Evolutionary conservation across 139 green algal genomes (phyloP).

Genomic region (Micractinium sp.): DNA sequence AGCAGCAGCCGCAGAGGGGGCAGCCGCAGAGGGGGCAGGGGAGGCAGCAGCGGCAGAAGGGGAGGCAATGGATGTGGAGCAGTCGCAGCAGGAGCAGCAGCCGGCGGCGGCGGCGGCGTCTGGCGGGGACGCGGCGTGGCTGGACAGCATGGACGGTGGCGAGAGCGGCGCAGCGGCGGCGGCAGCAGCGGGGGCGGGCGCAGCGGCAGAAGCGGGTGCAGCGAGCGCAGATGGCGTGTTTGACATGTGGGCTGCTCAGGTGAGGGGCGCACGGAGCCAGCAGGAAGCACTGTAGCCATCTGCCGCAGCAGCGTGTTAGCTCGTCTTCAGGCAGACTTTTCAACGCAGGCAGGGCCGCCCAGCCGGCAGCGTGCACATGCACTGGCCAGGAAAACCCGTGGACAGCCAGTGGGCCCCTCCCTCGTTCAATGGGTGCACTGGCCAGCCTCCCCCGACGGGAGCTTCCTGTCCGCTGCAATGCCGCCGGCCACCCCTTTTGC

Average conservation of each 20-base stretch:
- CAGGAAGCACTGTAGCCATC: background rate
- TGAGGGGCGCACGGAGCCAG: background rate
- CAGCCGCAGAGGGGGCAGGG: background rate
- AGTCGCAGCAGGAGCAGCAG: background rate
- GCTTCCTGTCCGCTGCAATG: no score
- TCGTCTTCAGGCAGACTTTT: no score
- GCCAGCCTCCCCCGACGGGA: no score
- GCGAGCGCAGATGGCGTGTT: background rate
- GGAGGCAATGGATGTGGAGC: background rate
- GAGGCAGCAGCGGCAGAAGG: background rate
- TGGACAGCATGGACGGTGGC: background rate
- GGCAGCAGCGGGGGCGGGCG: background rate
- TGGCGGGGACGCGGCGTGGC: background rate
- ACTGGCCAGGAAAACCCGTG: background rate
- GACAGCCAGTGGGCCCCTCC: no score
- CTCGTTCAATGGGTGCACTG: no score
- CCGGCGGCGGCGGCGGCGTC: background rate
- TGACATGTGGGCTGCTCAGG: slow-evolving; percentile 38
- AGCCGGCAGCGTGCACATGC: background rate
- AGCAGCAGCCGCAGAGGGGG: background rate
- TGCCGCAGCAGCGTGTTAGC: no score
- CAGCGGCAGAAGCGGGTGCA: background rate
- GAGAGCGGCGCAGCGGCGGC: background rate
- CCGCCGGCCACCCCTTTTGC: background rate
- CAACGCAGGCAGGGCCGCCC: background rate